Conservation (phyloP, 2,329 filamentous ascomycete genomes). For the Cladophialophora psammophila region DNA sequence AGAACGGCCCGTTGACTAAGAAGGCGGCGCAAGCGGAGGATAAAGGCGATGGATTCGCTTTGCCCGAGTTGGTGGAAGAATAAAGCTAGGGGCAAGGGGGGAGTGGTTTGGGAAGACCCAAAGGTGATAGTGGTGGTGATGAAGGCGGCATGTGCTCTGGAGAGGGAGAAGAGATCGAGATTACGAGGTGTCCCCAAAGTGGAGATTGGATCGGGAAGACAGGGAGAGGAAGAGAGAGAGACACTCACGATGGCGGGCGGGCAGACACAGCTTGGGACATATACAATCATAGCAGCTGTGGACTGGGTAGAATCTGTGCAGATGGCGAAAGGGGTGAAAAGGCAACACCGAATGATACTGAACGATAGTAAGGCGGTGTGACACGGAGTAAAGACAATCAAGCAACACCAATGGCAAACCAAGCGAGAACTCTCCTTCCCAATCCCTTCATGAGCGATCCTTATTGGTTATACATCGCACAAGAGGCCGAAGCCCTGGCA, state of each 20-base stretch:
- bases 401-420: not conserved
- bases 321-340: not conserved
- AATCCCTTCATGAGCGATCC: slow-evolving; percentile 3
- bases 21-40: slow-evolving; percentile 30
- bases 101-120: not conserved
- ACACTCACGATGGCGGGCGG: too few species aligned
- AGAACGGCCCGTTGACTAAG: slow-evolving; percentile 71
- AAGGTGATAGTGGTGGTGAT: not conserved
- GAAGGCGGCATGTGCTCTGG: not conserved
- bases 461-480: slow-evolving; percentile 8
- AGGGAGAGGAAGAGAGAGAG: too few species aligned
- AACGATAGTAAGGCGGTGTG: too few species aligned
- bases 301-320: not conserved
- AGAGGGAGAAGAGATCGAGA: too few species aligned
- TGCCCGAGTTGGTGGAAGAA: not conserved
- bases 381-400: not conserved
- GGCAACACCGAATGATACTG: not conserved
- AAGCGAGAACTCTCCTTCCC: not conserved
- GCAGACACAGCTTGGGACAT: too few species aligned
- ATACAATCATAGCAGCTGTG: not conserved
- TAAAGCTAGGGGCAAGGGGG: slow-evolving; percentile 4
- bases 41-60: not conserved
- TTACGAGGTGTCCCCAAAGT: too few species aligned
- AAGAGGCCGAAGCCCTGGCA: not conserved
- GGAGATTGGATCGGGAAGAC: too few species aligned